These are phyloP conservation scores for Poterioochromonas sp. DNA, from an alignment of 352 stramenopile species.

Conservation along the genomic window DNA sequence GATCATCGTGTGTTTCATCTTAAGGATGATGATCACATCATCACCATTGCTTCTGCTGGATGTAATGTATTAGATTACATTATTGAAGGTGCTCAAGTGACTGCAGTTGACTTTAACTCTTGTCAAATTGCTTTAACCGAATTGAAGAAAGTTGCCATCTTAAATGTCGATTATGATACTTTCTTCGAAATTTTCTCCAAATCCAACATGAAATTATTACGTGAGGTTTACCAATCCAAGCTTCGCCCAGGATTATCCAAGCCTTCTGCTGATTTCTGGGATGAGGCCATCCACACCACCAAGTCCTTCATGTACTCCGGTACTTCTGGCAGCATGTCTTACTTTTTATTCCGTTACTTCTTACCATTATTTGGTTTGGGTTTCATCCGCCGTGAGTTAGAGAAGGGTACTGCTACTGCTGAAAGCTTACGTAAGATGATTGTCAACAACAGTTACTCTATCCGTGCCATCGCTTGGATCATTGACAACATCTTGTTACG, in stretches of 20 bases:
- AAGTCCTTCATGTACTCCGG: slow-evolving; percentile 48
- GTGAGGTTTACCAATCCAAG: slow-evolving; percentile 39
- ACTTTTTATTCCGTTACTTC: slow-evolving; percentile 40
- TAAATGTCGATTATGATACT: slow-evolving; percentile 42
- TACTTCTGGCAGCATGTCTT: slow-evolving; percentile 42
- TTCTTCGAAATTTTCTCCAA: slow-evolving; percentile 47
- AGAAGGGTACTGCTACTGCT: slow-evolving; percentile 30
- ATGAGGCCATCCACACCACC: slow-evolving; percentile 37
- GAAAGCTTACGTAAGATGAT: slow-evolving; percentile 35
- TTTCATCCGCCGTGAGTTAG: slow-evolving; percentile 36
- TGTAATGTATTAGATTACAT: slow-evolving; percentile 49
- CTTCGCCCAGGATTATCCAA: slow-evolving; percentile 38
- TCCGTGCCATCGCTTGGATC: slow-evolving; percentile 34
- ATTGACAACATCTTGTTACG: slow-evolving; percentile 38
- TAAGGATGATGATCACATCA: slow-evolving; percentile 44
- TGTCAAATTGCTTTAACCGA: slow-evolving; percentile 48
- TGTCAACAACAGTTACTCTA: slow-evolving; percentile 20
- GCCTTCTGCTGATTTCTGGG: slow-evolving; percentile 46
- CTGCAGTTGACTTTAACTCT: slow-evolving; percentile 48
- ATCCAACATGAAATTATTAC: slow-evolving; percentile 38
- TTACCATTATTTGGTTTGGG: slow-evolving; percentile 41
- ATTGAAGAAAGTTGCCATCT: slow-evolving; percentile 44
- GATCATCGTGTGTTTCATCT: slow-evolving; percentile 45
- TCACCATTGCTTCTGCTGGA: slow-evolving; percentile 48
- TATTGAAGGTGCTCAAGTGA: slow-evolving; percentile 42